A percentile compares a stretch with the other conserved stretches of the same genome.
Conservation (phyloP, 768 basidiomycete genomes). For the Sarcodon aspratus region DNA sequence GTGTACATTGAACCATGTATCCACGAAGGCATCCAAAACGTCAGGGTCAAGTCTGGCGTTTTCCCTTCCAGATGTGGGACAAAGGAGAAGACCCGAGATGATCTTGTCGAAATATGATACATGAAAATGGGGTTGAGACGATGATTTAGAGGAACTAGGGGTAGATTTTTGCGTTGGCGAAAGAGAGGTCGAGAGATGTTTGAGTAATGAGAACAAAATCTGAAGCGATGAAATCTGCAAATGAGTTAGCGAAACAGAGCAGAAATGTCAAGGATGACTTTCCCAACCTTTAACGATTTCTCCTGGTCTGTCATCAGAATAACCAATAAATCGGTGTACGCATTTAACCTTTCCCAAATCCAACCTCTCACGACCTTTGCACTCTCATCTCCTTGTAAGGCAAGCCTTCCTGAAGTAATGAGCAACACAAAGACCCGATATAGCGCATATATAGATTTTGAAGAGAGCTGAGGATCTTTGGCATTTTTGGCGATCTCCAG, state of each 20-base stretch:
- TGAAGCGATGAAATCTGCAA: conserved; percentile 56
- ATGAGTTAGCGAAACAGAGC: neutral
- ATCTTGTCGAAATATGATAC: conserved; percentile 57
- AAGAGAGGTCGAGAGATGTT: conserved; percentile 61
- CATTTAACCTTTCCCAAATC: conserved; percentile 66
- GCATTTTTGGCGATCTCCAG: conserved; percentile 40
- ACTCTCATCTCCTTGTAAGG: conserved; percentile 43
- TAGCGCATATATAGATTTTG: conserved; percentile 70
- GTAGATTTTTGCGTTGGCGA: conserved; percentile 21
- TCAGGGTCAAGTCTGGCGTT: conserved; percentile 33
- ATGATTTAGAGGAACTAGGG: conserved; percentile 12
- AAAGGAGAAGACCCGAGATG: conserved; percentile 45
- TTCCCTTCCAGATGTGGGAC: conserved; percentile 25
- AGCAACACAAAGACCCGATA: conserved; percentile 69
- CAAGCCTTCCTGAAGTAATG: conserved; percentile 47
- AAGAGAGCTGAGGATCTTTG: conserved; percentile 43
- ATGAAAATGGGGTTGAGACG: conserved; percentile 54
- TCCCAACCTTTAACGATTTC: conserved; percentile 48
- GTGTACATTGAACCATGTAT: conserved; percentile 64
- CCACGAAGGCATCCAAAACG: conserved; percentile 51
- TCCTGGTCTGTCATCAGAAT: conserved; percentile 73
- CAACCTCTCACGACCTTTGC: conserved; percentile 57
- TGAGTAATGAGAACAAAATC: conserved; percentile 68
- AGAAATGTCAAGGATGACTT: neutral
- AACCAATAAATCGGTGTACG: conserved; percentile 58